Evolutionary conservation across 2,329 filamentous ascomycete genomes (phyloP).

Genomic region (Colletotrichum tofieldiae): DNA sequence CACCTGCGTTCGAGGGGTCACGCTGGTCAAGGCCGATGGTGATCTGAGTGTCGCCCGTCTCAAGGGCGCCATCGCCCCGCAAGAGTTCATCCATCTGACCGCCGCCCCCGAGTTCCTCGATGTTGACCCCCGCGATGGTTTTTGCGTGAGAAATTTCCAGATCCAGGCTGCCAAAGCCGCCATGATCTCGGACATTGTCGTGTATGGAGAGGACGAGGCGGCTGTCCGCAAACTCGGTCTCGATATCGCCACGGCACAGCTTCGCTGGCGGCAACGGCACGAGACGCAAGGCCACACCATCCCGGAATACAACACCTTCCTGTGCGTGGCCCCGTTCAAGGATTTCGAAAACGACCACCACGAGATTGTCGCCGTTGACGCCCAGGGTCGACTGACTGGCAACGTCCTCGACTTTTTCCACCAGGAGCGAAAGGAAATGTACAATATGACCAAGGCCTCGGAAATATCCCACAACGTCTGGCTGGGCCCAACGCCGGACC

Average conservation of each 20-base stretch:
- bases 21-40: constrained; percentile 90
- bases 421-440: constrained; percentile 94
- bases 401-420: constrained; percentile 90
- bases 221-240: constrained; percentile 75
- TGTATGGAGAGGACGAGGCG: constrained; percentile 84
- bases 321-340: constrained; percentile 75
- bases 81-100: constrained; percentile 78
- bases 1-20: constrained; percentile 84
- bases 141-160: constrained; percentile 97
- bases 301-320: constrained; percentile 88
- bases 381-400: constrained; percentile 79
- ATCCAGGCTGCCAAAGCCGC: constrained; percentile 94
- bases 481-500: constrained; percentile 88
- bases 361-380: constrained; percentile 83
- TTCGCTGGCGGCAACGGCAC: constrained; percentile 79
- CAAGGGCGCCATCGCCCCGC: constrained; percentile 88
- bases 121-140: constrained; percentile 89
- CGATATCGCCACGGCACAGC: constrained; percentile 83
- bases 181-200: constrained; percentile 89
- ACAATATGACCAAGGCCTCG: constrained; percentile 89
- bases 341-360: constrained; percentile 80
- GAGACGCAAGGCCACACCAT: constrained; percentile 68
- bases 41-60: constrained; percentile 82
- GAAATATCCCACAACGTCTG: constrained; percentile 93
- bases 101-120: constrained; percentile 79